Evolutionary conservation across 2,329 filamentous ascomycete species (phyloP), one percentile per base, ranked within the genome.

Genomic region (Achaetomium macrosporum): DNA sequence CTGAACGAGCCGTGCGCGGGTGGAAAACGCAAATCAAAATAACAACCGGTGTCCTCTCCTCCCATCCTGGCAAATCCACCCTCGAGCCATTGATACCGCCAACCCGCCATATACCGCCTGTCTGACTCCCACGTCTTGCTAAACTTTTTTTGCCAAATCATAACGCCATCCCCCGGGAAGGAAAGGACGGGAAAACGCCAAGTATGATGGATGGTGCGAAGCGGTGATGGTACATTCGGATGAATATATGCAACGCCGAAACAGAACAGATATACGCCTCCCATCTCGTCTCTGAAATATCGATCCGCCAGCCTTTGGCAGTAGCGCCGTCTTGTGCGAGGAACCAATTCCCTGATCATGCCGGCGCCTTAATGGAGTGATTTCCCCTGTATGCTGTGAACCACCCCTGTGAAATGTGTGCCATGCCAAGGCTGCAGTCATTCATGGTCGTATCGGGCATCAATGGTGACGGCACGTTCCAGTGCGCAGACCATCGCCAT

Each of bases 381-480:
- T 54, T 31, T 44, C 49, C 45, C 29, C 47, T 45, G 43, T 58
- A 61, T 61, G 53, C 47, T 53, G 53, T 43, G 39, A 40, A 31
- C 42, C 29, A 42, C 40, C 51, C 36, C 46, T 43, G 45, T 52
- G 47, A 51, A 35, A 51, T 46, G 53, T 47, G 46, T 47, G 25
- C 47, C 42, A 53, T 43, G 42, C 50, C 51, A 37, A 44, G 44
- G 50, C 44, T 35, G 44, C 48, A 49, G 61, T 72, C 69, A 66
- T 25, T 72, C 63, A 64, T 69, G 66, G 57, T 74, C 71, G 63
- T 74, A 64, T 68, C 65, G 61, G 67, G 65, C 66, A 64, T 71
- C 63, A 65, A 65, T 67, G 59, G 47, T 56, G 59, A 59, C 50
- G 59, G 58, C 42, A 60, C 59, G 61, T 63, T 63, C 61, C 57